phyloP scores from a whole-genome alignment of 768 basidiomycete genomes.

The Suillus subaureus region DNA sequence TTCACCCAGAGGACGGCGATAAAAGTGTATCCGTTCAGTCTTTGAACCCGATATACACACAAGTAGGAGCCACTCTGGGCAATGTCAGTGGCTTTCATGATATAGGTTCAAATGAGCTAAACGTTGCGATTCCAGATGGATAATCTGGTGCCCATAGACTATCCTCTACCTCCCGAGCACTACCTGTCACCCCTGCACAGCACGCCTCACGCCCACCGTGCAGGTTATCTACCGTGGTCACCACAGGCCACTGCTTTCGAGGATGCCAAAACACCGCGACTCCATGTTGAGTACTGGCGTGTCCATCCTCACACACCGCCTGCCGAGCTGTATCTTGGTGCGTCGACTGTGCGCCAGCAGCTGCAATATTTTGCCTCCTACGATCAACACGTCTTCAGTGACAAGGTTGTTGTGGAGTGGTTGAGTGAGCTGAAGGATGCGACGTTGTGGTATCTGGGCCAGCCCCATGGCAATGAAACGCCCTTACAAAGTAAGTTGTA shows the following conservation, averaged over 20 bases:
- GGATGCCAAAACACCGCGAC: conserved; percentile 7
- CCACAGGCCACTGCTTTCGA: neutral
- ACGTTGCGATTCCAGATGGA: conserved; percentile 31
- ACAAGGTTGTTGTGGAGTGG: conserved; percentile 43
- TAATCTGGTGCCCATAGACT: conserved; percentile 34
- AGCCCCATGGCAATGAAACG: neutral
- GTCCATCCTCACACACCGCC: conserved; percentile 43
- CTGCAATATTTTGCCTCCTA: conserved; percentile 37
- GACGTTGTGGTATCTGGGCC: conserved; percentile 28
- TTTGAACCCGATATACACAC: conserved; percentile 21
- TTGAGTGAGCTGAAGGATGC: conserved; percentile 42
- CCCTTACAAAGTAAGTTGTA: neutral
- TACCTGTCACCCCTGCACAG: conserved; percentile 23
- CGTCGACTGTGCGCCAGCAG: conserved; percentile 34
- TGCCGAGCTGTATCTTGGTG: conserved; percentile 49
- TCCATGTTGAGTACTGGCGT: conserved; percentile 18
- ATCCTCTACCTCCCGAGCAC: conserved; percentile 27
- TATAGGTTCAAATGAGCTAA: neutral
- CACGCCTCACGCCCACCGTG: conserved; percentile 18
- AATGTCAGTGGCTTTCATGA: conserved; percentile 34
- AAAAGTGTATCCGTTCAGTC: conserved; percentile 8
- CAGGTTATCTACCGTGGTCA: conserved; percentile 7
- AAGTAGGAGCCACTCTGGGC: conserved; percentile 33
- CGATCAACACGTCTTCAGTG: conserved; percentile 47
- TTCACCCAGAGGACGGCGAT: neutral